Evolutionary conservation across 2,329 filamentous ascomycete genomes (phyloP).

Genomic region (Claviceps sp.): DNA sequence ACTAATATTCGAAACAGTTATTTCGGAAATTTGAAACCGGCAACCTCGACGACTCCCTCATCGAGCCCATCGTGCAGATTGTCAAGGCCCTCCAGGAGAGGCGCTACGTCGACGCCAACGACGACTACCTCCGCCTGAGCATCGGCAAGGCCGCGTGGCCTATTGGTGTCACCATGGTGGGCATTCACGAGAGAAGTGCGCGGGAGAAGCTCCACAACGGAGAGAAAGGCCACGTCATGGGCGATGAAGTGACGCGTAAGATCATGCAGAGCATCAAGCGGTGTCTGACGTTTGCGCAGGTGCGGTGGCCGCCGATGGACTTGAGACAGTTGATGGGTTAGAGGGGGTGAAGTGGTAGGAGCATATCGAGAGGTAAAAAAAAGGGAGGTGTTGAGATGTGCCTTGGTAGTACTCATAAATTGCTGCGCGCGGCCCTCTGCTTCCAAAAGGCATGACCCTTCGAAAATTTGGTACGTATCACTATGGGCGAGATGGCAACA

Average conservation of each 20-base stretch:
- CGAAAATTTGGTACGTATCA: background rate
- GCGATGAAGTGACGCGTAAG: conserved; percentile 89
- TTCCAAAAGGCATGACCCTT: background rate
- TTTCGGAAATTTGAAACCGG: conserved; percentile 80
- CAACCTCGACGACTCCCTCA: conserved; percentile 63
- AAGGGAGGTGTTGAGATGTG: too few species aligned
- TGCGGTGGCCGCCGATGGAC: conserved; percentile 89
- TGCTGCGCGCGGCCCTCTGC: too few species aligned
- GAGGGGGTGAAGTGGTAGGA: background rate
- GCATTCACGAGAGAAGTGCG: conserved; percentile 93
- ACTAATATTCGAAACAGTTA: conserved; percentile 29
- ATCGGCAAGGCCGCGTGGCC: conserved; percentile 98
- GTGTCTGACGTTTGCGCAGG: conserved; percentile 91
- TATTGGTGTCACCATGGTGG: conserved; percentile 98
- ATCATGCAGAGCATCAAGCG: conserved; percentile 96
- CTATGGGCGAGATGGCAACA: background rate
- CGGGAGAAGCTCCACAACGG: conserved; percentile 88
- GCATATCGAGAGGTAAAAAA: too few species aligned
- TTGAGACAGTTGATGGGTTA: conserved; percentile 83
- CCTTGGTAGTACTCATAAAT: too few species aligned
- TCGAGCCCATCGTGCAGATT: conserved; percentile 80
- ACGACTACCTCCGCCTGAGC: conserved; percentile 82
- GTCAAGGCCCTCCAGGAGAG: conserved; percentile 80
- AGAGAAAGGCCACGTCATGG: conserved; percentile 88
- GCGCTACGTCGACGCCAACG: conserved; percentile 90